These are phyloP conservation scores for Heterobasidion irregulare DNA, from an alignment of 1,284 basidiomycete genomes.

Conservation along the genomic window DNA sequence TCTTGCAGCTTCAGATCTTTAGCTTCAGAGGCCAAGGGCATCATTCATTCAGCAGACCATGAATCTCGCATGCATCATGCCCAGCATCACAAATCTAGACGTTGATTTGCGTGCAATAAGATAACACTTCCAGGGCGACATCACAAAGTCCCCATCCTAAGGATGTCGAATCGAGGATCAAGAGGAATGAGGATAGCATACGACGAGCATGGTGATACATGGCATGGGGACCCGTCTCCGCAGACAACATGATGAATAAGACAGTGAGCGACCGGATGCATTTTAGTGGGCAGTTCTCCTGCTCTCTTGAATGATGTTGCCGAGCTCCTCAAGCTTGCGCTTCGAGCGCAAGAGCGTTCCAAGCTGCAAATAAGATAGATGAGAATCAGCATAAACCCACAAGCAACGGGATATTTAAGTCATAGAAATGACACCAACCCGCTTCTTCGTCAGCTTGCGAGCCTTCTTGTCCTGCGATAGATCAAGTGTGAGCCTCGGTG, in stretches of 20 bases:
- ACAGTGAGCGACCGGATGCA: neutral
- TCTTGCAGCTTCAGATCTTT: neutral
- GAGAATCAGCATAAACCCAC: neutral
- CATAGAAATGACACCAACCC: slow-evolving; percentile 49
- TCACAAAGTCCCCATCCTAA: too few species aligned
- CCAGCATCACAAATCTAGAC: too few species aligned
- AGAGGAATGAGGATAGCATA: neutral
- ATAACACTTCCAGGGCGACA: too few species aligned
- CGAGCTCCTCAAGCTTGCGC: slow-evolving; percentile 94
- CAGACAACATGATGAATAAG: neutral
- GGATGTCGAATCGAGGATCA: too few species aligned
- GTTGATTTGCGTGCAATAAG: too few species aligned
- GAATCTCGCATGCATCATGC: too few species aligned
- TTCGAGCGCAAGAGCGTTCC: slow-evolving; percentile 95
- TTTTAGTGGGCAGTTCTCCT: slow-evolving; percentile 61
- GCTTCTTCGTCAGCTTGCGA: slow-evolving; percentile 95
- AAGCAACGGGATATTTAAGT: neutral
- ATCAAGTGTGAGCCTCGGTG: neutral
- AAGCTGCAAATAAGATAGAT: slow-evolving; percentile 42
- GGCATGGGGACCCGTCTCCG: slow-evolving; percentile 5
- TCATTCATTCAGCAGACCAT: too few species aligned
- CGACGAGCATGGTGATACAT: slow-evolving; percentile 10
- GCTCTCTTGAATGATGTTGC: slow-evolving; percentile 86
- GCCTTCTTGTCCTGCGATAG: slow-evolving; percentile 89
- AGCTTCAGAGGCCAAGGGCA: neutral